These are phyloP conservation scores for Candida coleopterorum DNA, from an alignment of 805 yeast genomes.

Conservation along the genomic window DNA sequence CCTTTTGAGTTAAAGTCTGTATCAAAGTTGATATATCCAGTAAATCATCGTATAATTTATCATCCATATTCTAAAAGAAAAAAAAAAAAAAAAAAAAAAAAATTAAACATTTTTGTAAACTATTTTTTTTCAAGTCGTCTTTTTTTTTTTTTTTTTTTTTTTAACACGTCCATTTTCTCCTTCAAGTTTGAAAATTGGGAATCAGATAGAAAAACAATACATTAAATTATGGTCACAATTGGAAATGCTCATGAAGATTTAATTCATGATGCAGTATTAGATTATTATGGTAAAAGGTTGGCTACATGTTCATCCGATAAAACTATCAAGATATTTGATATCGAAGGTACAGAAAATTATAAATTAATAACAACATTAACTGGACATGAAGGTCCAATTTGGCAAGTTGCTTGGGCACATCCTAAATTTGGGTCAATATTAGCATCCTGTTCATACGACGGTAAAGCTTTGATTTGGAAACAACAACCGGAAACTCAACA, in stretches of 20 bases:
- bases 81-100: too few species aligned
- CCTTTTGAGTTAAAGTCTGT: constrained; percentile 15
- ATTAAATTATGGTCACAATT: constrained; percentile 62
- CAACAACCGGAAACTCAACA: constrained; percentile 72
- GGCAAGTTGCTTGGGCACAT: constrained; percentile 99
- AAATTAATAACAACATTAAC: constrained; percentile 76
- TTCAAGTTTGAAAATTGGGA: too few species aligned
- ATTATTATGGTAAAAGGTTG: constrained; percentile 90
- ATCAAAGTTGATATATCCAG: constrained; percentile 14
- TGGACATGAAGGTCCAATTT: constrained; percentile 97
- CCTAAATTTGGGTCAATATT: constrained; percentile 94
- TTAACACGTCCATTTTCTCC: constrained; percentile 10
- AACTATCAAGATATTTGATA: constrained; percentile 89
- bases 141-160: neutral
- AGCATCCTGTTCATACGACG: constrained; percentile 94
- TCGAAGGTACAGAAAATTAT: constrained; percentile 76
- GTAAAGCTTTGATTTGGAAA: constrained; percentile 91
- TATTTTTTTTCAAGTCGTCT: too few species aligned
- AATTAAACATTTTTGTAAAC: too few species aligned
- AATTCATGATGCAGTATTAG: constrained; percentile 95
- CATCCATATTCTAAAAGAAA: too few species aligned
- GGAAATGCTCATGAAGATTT: constrained; percentile 89
- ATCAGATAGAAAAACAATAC: neutral
- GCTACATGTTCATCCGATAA: constrained; percentile 97
- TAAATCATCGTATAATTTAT: constrained; percentile 16